phyloP scores from a whole-genome alignment of 768 basidiomycete genomes.

The Psilocybe cyanescens region DNA sequence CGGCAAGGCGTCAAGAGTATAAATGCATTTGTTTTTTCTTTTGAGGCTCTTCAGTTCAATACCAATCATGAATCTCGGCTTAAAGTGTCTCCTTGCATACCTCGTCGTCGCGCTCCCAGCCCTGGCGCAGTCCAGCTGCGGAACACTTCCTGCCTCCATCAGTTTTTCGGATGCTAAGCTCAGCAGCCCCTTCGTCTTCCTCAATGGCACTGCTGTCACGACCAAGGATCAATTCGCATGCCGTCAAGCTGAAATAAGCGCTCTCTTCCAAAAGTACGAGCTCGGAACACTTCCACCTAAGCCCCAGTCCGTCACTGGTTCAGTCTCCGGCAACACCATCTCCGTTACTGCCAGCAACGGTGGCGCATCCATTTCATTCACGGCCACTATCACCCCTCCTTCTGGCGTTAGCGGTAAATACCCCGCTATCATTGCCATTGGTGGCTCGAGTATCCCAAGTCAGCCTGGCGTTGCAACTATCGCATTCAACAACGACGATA shows the following conservation, averaged over 20 bases:
- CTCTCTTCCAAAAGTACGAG: conserved; percentile 57
- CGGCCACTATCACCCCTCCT: conserved; percentile 47
- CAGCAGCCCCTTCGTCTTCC: conserved; percentile 59
- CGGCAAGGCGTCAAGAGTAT: background rate
- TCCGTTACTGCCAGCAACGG: conserved; percentile 50
- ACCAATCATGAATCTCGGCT: conserved; percentile 1
- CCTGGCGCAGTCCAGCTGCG: conserved; percentile 34
- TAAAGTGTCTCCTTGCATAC: conserved; percentile 1
- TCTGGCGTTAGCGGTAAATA: conserved; percentile 46
- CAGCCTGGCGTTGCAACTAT: conserved; percentile 46
- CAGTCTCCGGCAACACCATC: conserved; percentile 47
- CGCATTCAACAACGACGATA: conserved; percentile 56
- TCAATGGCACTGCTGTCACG: conserved; percentile 43
- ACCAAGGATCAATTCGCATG: conserved; percentile 55
- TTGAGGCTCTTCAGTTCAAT: background rate
- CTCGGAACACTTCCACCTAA: conserved; percentile 51
- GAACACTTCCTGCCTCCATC: conserved; percentile 33
- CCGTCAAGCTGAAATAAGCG: conserved; percentile 49
- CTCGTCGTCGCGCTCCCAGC: conserved; percentile 29
- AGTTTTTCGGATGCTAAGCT: conserved; percentile 43
- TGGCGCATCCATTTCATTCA: conserved; percentile 53
- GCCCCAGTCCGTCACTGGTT: conserved; percentile 48
- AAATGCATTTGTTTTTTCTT: background rate
- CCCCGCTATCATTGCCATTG: conserved; percentile 58
- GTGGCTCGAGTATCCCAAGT: conserved; percentile 43